Evolutionary conservation across 2,329 filamentous ascomycete species (phyloP).

Genomic region (Chrysosporium queenslandicum): DNA sequence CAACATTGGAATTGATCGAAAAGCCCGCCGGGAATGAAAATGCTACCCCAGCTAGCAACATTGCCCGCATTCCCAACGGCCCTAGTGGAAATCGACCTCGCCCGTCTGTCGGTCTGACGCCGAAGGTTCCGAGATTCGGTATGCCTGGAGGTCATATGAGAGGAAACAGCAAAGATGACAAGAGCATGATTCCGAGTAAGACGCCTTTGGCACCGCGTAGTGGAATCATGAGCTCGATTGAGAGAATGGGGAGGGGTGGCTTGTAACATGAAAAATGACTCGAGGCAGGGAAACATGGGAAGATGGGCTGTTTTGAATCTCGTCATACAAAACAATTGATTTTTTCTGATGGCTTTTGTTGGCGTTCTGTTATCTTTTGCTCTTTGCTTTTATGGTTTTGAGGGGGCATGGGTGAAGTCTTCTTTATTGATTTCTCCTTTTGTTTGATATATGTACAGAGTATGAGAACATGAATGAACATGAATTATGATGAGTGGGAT

Average conservation of each 20-base stretch:
- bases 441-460: constrained; percentile 1
- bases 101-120: constrained; percentile 22
- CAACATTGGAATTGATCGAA: neutral
- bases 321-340: neutral
- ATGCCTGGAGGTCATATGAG: constrained; percentile 25
- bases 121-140: constrained; percentile 26
- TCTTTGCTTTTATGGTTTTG: neutral
- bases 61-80: constrained; percentile 6
- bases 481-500: constrained; percentile 4
- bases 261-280: neutral
- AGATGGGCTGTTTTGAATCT: neutral
- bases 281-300: neutral
- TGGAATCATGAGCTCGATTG: constrained; percentile 74
- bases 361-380: neutral
- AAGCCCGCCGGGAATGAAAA: constrained; percentile 1
- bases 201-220: constrained; percentile 45
- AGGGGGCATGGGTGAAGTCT: too few relatives aligned
- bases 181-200: constrained; percentile 18
- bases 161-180: constrained; percentile 28
- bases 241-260: constrained; percentile 62
- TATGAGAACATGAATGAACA: constrained; percentile 10
- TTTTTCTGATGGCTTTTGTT: neutral
- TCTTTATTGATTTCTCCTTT: neutral
- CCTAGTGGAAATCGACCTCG: constrained; percentile 26
- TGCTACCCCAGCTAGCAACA: constrained; percentile 6